Conservation (phyloP, 2,329 filamentous ascomycete species). For the Fusarium nematophilum region DNA sequence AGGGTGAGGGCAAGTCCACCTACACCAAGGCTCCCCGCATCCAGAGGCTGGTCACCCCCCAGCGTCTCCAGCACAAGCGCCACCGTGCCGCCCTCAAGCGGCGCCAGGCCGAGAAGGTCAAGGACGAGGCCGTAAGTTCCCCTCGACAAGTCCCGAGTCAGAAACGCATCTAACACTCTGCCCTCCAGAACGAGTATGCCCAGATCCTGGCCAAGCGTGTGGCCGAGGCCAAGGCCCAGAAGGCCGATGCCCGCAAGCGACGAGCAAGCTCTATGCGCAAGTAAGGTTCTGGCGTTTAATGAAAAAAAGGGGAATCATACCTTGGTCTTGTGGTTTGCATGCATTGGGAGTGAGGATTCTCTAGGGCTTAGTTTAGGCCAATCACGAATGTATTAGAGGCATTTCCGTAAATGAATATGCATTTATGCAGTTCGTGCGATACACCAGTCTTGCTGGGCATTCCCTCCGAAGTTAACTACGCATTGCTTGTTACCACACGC, state of each 20-base stretch:
- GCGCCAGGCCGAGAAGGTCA: conserved; percentile 94
- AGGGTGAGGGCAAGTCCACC: conserved; percentile 95
- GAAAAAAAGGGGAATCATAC: conserved; percentile 50
- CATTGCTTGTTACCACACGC: too few species aligned
- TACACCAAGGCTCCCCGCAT: conserved; percentile 99
- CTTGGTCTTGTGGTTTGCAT: conserved; percentile 55
- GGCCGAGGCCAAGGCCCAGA: conserved; percentile 92
- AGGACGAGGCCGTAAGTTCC: conserved; percentile 94
- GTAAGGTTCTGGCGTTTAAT: conserved; percentile 64
- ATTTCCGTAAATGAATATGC: conserved; percentile 51
- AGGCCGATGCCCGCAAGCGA: conserved; percentile 95
- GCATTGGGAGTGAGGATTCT: conserved; percentile 55
- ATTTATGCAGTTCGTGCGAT: conserved; percentile 46
- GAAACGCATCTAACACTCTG: conserved; percentile 47
- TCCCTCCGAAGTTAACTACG: neutral
- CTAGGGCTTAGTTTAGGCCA: conserved; percentile 46
- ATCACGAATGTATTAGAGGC: conserved; percentile 54
- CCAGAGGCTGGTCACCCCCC: conserved; percentile 98
- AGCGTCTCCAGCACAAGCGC: conserved; percentile 99
- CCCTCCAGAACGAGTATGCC: conserved; percentile 90
- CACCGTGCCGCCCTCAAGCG: conserved; percentile 98
- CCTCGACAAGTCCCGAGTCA: neutral
- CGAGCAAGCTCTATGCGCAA: conserved; percentile 95
- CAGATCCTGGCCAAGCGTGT: conserved; percentile 97
- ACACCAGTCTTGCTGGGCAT: conserved; percentile 26